Evolutionary conservation across 2,329 filamentous ascomycete species (phyloP), one percentile per base, ranked within the genome.

Genomic region (Aspergillus candidus): DNA sequence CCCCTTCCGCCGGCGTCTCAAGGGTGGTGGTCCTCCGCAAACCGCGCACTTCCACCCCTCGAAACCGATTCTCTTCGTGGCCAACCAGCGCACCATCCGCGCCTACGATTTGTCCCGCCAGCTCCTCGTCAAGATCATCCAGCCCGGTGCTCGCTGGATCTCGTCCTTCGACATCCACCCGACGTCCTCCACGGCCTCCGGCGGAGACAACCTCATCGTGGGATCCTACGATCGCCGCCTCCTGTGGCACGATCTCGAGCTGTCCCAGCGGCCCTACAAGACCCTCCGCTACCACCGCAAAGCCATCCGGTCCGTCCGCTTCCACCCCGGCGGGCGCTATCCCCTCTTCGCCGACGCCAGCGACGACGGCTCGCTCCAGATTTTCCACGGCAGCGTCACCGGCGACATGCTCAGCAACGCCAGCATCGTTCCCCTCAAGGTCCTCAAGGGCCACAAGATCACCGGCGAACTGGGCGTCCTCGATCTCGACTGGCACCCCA

Each of bases 351-450:
- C 90, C 1, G 91, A 97, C 63, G 89, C 88, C 14, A 93, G 86
- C 65, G 94, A 98, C 63, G 93, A 98, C 65, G 93, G 93, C 22
- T 88, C 84, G 14, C 72, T 97, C 53, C 93, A 98, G 67, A 86
- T 98, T 42, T 97, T 97, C 80, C 91, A 97, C 65, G 91, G 89
- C 44, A 94, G 91, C 69, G 91, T 97, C 22, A 89, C 94, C 27
- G 88, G 83, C 49, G 93, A 98, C 65, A 75, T 95, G 64, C 88
- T 98, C 80, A 89, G 94, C 72, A 95, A 95, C 61, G 90, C 93
- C 6, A 94, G 85, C 11, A 95, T 98, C 60, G 93, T 97, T 40
- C 93, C 93, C 7, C 77, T 98, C 51, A 98, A 97, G 76, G 88
- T 94, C 60, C 76, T 98, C 38, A 84, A 80, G 60, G 93, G 93